Evolutionary conservation across 108 stramenopile genomes (phyloP), one percentile per base, ranked within the genome.

Genomic region (Pseudonitzschia delicatissima): DNA sequence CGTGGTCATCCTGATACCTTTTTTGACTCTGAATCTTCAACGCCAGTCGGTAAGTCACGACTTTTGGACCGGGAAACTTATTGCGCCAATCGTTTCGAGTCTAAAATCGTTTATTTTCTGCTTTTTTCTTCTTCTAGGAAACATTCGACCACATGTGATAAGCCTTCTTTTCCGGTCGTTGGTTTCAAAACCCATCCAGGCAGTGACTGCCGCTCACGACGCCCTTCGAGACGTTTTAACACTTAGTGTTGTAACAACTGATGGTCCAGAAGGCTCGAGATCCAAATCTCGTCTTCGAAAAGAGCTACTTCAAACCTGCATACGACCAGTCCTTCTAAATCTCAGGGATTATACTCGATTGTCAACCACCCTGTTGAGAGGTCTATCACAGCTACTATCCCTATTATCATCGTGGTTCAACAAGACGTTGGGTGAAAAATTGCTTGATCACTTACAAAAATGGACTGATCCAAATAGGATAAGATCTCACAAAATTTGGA

Each of bases 331-430:
- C 7, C 71, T 93, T 31, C 28, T 93, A 40, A 85, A 93, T 73
- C 73, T 93, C 4, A 50, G 88, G 61, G 92, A 93, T 33, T 83
- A 88, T 59, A 87, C 83, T 26, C 80, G 84, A 27, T 74, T 93
- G 13, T 82, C 87, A 8, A 68, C 87, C 12, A 78, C 80, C 17
- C 77, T 90, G 13, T 67, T 93, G 4, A 74, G 87, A 25, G 92
- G 88, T 26, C 68, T 93, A 5, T 78, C 87, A 20, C 74, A 79
- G 44, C 74, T 93, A 13, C 67, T 94, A 25, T 76, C 84, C 2
- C 71, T 94, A 13, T 77, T 93, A 23, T 77, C 87, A n/a, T 76
- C 85, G 8, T 90, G 88, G 92, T 93, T 93, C 66, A 93, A 90
- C 68, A 87, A 83, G 45, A 86, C 88, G 0, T 66, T 93, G 7